These are phyloP conservation scores for Candida berthetii DNA, from an alignment of 805 yeast genomes.

Conservation along the genomic window DNA sequence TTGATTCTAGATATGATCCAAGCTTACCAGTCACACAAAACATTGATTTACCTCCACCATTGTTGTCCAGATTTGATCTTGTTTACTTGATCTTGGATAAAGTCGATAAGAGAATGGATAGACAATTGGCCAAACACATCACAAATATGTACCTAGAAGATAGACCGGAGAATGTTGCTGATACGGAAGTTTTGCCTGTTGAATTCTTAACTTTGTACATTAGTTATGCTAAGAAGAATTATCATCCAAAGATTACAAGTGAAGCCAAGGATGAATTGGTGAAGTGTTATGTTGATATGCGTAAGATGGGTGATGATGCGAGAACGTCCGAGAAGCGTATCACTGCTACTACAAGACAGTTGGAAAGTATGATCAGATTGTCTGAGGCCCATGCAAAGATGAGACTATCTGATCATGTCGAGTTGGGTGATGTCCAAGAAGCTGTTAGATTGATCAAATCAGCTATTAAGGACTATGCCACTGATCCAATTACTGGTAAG, in stretches of 20 bases:
- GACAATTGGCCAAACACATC: conserved; percentile 84
- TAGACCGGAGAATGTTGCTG: conserved; percentile 63
- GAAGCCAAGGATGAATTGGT: conserved; percentile 85
- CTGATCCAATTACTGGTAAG: conserved; percentile 94
- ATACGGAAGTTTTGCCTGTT: conserved; percentile 68
- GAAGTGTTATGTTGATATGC: conserved; percentile 84
- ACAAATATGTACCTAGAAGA: conserved; percentile 92
- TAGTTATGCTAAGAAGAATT: conserved; percentile 87
- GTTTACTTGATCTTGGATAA: conserved; percentile 90
- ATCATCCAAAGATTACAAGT: conserved; percentile 71
- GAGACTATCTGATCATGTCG: conserved; percentile 72
- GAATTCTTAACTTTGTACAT: conserved; percentile 86
- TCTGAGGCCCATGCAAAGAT: conserved; percentile 97
- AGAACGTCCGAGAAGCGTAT: conserved; percentile 83
- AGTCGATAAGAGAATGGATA: conserved; percentile 80
- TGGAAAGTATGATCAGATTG: conserved; percentile 92
- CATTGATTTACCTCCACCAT: conserved; percentile 94
- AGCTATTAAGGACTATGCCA: conserved; percentile 96
- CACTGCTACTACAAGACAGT: conserved; percentile 96
- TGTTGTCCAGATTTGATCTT: conserved; percentile 89
- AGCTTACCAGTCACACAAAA: conserved; percentile 89
- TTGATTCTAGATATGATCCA: conserved; percentile 94
- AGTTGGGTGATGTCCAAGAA: conserved; percentile 78
- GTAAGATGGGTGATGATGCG: conserved; percentile 89
- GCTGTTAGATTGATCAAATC: conserved; percentile 89